Conservation (phyloP, 306 rosid species). For the Quercus parvula region DNA sequence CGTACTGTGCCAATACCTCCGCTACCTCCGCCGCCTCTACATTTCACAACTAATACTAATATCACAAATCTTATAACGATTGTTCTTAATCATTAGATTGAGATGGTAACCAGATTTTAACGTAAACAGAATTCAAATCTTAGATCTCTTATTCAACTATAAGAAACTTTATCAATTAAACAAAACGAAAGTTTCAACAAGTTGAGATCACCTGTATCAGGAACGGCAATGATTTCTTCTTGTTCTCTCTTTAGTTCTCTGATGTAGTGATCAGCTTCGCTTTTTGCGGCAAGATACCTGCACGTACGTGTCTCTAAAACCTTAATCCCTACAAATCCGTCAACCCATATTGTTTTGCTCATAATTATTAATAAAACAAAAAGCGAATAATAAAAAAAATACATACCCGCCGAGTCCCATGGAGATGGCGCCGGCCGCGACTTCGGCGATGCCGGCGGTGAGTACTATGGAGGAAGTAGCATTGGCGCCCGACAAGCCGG, state of each 20-base stretch:
- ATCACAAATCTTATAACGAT: no score
- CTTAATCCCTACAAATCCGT: not conserved
- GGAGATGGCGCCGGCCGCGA: slow-evolving; percentile 73
- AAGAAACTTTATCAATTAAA: not conserved
- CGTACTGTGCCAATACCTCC: slow-evolving; percentile 68
- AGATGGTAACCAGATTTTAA: no score
- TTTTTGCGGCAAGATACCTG: slow-evolving; percentile 88
- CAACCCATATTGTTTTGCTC: no score
- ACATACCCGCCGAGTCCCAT: slow-evolving; percentile 85
- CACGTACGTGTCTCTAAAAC: not conserved
- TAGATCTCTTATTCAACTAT: no score
- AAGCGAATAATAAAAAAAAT: not conserved
- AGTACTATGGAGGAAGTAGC: slow-evolving; percentile 63
- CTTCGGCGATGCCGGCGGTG: slow-evolving; percentile 73
- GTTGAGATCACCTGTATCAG: slow-evolving; percentile 56
- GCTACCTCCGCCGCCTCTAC: slow-evolving; percentile 92
- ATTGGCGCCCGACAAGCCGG: slow-evolving; percentile 69
- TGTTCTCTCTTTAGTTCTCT: slow-evolving; percentile 78
- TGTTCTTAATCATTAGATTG: no score
- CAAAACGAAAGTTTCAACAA: not conserved
- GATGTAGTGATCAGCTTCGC: slow-evolving; percentile 80
- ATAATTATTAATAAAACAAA: no score
- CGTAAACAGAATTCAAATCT: no score
- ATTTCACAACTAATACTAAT: not conserved
- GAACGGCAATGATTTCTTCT: slow-evolving; percentile 72